Base-by-base conservation (phyloP, 1,284 basidiomycete species). In the Inonotus hispidus region DNA sequence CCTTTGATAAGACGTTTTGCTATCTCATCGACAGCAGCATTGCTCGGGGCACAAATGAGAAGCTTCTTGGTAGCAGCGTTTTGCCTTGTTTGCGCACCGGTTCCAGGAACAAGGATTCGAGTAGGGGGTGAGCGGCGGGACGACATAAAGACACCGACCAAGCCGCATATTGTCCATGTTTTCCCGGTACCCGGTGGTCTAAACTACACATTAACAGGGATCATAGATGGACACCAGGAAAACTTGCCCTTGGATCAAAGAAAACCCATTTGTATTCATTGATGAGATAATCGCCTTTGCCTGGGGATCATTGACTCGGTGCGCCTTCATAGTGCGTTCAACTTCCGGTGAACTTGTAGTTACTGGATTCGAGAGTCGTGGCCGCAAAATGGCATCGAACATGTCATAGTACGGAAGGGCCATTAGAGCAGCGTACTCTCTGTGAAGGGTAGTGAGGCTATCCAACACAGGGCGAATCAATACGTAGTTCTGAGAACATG, bases 151-250 rank as follows among this genome's bases (percentile, higher is more conserved):
- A 88, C 84, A 43, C 93, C 88, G 1, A 98, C 90, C n/a, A 99
- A 79, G 19, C 93, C 94, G 68, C 94, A 93, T 66, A 99, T 99
- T 0, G 97, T 99, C 55, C 94, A 98, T 10, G 97, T 99, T 76
- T 99, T 99, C 45, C 97, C 97, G 0, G 97, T 99, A 66, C 97
- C 97, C 1, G 97, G 97, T 29, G 97, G 97, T 53, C 95, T 95
- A 67, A 3, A 41, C 13, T 11, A n/a, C 11, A 63, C 64, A 41
- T 57, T 49, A 14, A 25, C 47, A 35, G 55, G 53, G 21, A 29
- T 23, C 1, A 16, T 27, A 14, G 35, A n/a, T 23, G 23, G 16
- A 0, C 45, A 37, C 8, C 52, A 59, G 53, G n/a, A 29, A 19
- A 19, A 74, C 83, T 65, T 70, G 95, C 95, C 96, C 97, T 81